Conservation (phyloP, 352 stramenopile genomes). For the Blastocystis sp. region DNA sequence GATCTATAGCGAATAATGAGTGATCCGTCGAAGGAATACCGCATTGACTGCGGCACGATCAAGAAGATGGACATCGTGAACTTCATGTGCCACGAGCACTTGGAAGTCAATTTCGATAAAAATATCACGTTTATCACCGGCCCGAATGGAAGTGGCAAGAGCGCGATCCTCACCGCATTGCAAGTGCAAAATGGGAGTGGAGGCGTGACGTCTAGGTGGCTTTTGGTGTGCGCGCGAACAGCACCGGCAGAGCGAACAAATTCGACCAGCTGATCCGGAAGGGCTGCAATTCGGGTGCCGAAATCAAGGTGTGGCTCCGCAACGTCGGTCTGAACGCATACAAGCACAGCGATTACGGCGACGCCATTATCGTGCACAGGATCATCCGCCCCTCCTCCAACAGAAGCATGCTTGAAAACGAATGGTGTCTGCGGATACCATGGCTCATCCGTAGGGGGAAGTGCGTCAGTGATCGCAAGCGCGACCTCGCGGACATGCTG, state of each 20-base stretch:
- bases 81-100: slow-evolving; percentile 71
- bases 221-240: slow-evolving; percentile 54
- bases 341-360: background rate
- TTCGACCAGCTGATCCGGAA: slow-evolving; percentile 40
- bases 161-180: slow-evolving; percentile 63
- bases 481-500: slow-evolving; percentile 18
- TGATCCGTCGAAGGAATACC: background rate
- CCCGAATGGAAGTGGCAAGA: slow-evolving; percentile 89
- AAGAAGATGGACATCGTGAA: slow-evolving; percentile 69
- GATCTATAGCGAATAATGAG: background rate
- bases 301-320: slow-evolving; percentile 1
- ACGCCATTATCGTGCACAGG: background rate
- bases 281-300: slow-evolving; percentile 1
- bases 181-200: background rate
- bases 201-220: slow-evolving; percentile 9
- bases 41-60: slow-evolving; percentile 66
- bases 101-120: slow-evolving; percentile 69
- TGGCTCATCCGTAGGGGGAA: background rate
- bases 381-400: background rate
- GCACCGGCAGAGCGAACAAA: slow-evolving; percentile 36
- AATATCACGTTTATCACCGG: slow-evolving; percentile 87
- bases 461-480: background rate
- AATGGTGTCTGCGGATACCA: background rate
- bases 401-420: background rate
- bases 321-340: slow-evolving; percentile 23